Percentiles rank a stretch among this genome's conserved stretches.
Evolutionary conservation across 345 rosid genomes (phyloP).

Genomic region (Brassica incana): DNA sequence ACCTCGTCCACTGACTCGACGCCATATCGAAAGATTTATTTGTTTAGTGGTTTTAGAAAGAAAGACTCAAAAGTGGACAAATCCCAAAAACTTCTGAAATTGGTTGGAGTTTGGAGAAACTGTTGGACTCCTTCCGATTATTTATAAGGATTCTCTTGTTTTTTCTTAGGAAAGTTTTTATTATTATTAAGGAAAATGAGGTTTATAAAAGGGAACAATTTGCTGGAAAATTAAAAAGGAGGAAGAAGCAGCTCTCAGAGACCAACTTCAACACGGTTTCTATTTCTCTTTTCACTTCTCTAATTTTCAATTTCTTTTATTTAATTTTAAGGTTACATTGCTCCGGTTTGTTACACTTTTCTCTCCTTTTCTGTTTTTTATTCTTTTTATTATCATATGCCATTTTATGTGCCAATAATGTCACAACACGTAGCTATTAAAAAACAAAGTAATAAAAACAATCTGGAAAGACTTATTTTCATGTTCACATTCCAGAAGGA

Average conservation of each 20-base stretch:
- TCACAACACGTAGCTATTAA: conserved; percentile 12
- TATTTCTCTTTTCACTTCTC: conserved; percentile 20
- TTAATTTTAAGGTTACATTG: conserved; percentile 21
- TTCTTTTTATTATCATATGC: conserved; percentile 15
- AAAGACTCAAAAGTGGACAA: neutral
- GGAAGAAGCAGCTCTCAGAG: conserved; percentile 38
- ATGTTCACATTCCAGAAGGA: conserved; percentile 21
- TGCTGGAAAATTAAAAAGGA: conserved; percentile 12
- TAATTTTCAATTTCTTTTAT: neutral
- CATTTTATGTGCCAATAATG: conserved; percentile 25
- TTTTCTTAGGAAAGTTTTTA: neutral
- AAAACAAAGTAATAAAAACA: conserved; percentile 15
- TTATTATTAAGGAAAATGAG: neutral
- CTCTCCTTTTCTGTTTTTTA: neutral
- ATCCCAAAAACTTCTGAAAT: neutral
- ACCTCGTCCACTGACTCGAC: conserved; percentile 54
- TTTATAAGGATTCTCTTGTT: conserved; percentile 28
- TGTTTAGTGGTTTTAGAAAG: neutral
- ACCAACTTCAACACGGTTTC: conserved; percentile 46
- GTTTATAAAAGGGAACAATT: neutral
- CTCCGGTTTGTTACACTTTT: conserved; percentile 29
- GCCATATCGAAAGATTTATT: conserved; percentile 13
- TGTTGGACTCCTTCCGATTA: conserved; percentile 3
- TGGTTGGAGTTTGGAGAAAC: conserved; percentile 22
- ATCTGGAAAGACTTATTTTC: conserved; percentile 10